phyloP scores from a whole-genome alignment of 495 filamentous ascomycete genomes.

The Aeminium ludgeri region DNA sequence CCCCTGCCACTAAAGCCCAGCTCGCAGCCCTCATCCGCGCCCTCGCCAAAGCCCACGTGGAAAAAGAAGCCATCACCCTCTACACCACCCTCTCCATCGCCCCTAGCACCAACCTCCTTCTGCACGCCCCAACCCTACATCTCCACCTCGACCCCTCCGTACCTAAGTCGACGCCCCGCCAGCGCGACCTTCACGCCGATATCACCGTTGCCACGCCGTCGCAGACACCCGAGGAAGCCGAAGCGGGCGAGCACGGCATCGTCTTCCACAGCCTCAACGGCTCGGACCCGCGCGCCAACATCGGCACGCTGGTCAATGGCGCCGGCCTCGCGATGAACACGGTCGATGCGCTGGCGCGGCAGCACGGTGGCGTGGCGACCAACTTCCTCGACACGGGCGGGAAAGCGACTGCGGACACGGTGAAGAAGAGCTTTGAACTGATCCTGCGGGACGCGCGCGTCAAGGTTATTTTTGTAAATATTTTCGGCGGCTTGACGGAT shows the following conservation, averaged over 20 bases:
- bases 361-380: slow-evolving; percentile 38
- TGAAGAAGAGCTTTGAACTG: slow-evolving; percentile 57
- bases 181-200: slow-evolving; percentile 44
- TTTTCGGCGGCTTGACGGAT: slow-evolving; percentile 73
- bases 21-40: slow-evolving; percentile 35
- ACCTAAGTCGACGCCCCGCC: slow-evolving; percentile 45
- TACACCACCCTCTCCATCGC: slow-evolving; percentile 9
- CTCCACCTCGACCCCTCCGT: slow-evolving; percentile 72
- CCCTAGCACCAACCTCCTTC: neutral
- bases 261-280: slow-evolving; percentile 44
- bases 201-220: slow-evolving; percentile 28
- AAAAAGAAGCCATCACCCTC: slow-evolving; percentile 46
- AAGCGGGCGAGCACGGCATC: slow-evolving; percentile 55
- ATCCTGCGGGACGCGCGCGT: slow-evolving; percentile 57
- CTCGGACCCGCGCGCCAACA: slow-evolving; percentile 26
- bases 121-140: slow-evolving; percentile 26
- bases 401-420: slow-evolving; percentile 73
- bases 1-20: slow-evolving; percentile 21
- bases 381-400: slow-evolving; percentile 88
- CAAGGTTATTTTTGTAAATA: slow-evolving; percentile 67
- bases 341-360: slow-evolving; percentile 49
- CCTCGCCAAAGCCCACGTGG: slow-evolving; percentile 44
- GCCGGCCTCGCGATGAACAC: slow-evolving; percentile 91
- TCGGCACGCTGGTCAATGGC: slow-evolving; percentile 72
- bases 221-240: slow-evolving; percentile 41